Evolutionary conservation across 331 rosid genomes (phyloP), one percentile per base, ranked within the genome.

Genomic region (Prunus yedoensis): DNA sequence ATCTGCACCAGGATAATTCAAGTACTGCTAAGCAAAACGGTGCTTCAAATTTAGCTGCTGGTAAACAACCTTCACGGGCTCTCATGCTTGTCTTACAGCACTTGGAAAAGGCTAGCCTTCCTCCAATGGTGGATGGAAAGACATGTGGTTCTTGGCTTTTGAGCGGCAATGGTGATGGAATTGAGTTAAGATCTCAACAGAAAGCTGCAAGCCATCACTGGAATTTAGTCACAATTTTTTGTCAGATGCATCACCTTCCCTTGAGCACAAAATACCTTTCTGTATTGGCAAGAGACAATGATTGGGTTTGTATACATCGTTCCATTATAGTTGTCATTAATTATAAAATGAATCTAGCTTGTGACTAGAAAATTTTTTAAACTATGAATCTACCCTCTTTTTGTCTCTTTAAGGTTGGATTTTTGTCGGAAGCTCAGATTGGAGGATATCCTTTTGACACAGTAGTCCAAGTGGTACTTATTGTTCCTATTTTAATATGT

Each of bases 161-260:
- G 76, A 83, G 76, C 76, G 96, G 96, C 73, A 81, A 81, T 81
- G 95, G 92, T 66, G 89, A 89, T 80, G 97, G 96, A 52, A 82
- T 83, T 68, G 95, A 91, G 73, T 89, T 94, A 70, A 87, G 96
- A 85, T 86, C 94, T 82, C 89, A 90, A 70, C 97, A 89, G 82
- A 94, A 91, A 87, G 84, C 91, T 86, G 92, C 96, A 65, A 90
- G 98, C 84, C 97, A 90, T 82, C 85, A 84, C 80, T 94, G 98
- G 98, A 86, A 83, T 81, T 85, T 94, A 83, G 96, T 91, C 85
- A 86, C 91, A 70, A 83, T 82, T 62, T 94, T 94, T 87, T 94
- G 97, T 85, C 87, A 85, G 90, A 83, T 86, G 91, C 97, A 94
- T 71, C 87, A 74, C 78, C 95, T 94, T 84, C 97, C 96, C 23